Evolutionary conservation across 73 alveolate species (phyloP), one percentile per base, ranked within the genome.

Genomic region (Paramecium sexaurelia): DNA sequence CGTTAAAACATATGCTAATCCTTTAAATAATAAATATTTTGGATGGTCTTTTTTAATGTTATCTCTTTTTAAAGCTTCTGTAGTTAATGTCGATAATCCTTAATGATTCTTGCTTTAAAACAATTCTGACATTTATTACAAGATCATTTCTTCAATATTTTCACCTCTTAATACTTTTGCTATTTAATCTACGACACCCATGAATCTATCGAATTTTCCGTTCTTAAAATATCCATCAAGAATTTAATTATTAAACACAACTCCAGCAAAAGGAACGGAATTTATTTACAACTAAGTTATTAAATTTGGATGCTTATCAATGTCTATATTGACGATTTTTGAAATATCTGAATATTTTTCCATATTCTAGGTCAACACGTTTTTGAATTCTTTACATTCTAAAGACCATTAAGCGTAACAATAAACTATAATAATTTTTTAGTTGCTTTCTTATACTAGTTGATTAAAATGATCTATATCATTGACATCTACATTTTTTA

Each of bases 131-230:
- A 71, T 35, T 71, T 71, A 11, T 37, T 71, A 57, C 17, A 71
- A 33, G 7, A 71, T 71, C 37, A 71, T 71, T 40, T 71, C 36
- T 35, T 36, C 57, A 32, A 37, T 33, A 13, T 71, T 40, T 71
- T 71, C 86, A 19, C 86, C 86, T 71, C 56, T 35, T n/a, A 71
- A 71, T 10, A 71, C 35, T 71, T 33, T 71, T n/a, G 56, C 13
- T 22, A 37, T 29, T 33, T 36, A 27, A 0, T 32, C 86, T 0
- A 71, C 56, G 15, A 71, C 27, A 27, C 66, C 2, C 56, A 35
- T 71, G 35, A 71, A 32, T 71, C 43, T 29, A 15, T 71, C 86
- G 35, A 33, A 20, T 7, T 71, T 37, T 71, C 56, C 51, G 9
- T 37, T 37, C 8, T 71, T 71, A 17, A 37, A 35, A 37, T 71